phyloP scores from a whole-genome alignment of 2,329 filamentous ascomycete genomes.

The Scytalidium sp. region DNA sequence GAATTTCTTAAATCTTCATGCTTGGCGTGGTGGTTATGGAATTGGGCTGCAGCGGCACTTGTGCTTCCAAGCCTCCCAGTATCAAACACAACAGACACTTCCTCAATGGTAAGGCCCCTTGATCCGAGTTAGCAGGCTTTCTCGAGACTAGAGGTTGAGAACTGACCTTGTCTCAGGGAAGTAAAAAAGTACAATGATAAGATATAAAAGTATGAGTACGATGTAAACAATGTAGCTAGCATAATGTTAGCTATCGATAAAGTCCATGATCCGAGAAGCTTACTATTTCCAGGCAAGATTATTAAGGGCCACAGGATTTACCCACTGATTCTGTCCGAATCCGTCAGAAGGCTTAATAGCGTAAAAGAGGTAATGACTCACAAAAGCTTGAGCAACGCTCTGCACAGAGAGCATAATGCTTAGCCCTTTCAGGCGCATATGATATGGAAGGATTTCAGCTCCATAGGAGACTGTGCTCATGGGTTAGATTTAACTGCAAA shows the following conservation, averaged over 20 bases:
- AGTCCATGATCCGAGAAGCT: not conserved
- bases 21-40: not conserved
- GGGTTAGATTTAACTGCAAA: not conserved
- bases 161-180: constrained; percentile 8
- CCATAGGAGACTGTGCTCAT: constrained; percentile 43
- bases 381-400: constrained; percentile 6
- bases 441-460: constrained; percentile 63
- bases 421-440: constrained; percentile 57
- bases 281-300: constrained; percentile 9
- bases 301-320: constrained; percentile 12
- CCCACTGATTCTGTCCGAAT: constrained; percentile 3
- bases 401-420: not conserved
- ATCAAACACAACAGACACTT: constrained; percentile 8
- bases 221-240: constrained; percentile 14
- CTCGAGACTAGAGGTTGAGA: constrained; percentile 9
- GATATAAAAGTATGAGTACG: constrained; percentile 11
- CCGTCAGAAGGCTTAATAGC: constrained; percentile 10
- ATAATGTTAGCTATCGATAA: not conserved
- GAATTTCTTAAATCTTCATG: not conserved
- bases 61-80: not conserved
- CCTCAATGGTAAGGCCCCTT: constrained; percentile 6
- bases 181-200: constrained; percentile 11
- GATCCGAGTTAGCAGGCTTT: not conserved
- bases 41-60: not conserved
- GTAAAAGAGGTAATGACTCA: constrained; percentile 13